Conservation (phyloP, 2,329 filamentous ascomycete genomes). For the Aaosphaeria pasadenensis region DNA sequence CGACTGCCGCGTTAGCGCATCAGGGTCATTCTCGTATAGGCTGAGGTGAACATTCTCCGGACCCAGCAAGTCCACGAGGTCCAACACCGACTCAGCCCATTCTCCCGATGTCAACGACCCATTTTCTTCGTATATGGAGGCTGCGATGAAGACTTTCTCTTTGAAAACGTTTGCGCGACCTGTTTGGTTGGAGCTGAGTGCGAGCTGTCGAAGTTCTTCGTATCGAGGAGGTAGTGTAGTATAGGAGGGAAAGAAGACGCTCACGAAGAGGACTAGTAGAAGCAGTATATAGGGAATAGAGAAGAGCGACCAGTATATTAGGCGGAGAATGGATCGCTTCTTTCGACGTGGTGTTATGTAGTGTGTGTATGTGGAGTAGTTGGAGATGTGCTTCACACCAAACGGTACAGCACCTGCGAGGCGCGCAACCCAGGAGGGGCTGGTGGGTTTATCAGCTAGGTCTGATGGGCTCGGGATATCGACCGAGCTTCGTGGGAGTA, state of each 20-base stretch:
- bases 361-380: constrained; percentile 27
- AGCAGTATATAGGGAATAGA: constrained; percentile 29
- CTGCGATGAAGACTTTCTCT: constrained; percentile 71
- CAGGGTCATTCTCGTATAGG: constrained; percentile 71
- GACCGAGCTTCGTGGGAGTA: constrained; percentile 25
- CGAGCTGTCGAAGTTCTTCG: constrained; percentile 36
- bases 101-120: constrained; percentile 59
- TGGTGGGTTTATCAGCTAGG: constrained; percentile 10
- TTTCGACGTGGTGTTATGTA: constrained; percentile 31
- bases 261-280: constrained; percentile 42
- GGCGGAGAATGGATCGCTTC: constrained; percentile 28
- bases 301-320: constrained; percentile 30
- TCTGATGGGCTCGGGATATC: constrained; percentile 18
- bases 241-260: constrained; percentile 55
- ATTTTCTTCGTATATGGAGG: constrained; percentile 64
- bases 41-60: constrained; percentile 67
- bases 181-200: constrained; percentile 18
- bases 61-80: constrained; percentile 64
- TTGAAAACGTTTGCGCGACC: constrained; percentile 51
- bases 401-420: constrained; percentile 13
- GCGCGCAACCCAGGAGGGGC: constrained; percentile 23
- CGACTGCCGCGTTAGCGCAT: constrained; percentile 53
- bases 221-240: constrained; percentile 55
- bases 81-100: constrained; percentile 62
- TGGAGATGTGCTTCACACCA: constrained; percentile 23